Conservation (phyloP, 2,329 filamentous ascomycete genomes). For the Trichophyton schoenleinii region DNA sequence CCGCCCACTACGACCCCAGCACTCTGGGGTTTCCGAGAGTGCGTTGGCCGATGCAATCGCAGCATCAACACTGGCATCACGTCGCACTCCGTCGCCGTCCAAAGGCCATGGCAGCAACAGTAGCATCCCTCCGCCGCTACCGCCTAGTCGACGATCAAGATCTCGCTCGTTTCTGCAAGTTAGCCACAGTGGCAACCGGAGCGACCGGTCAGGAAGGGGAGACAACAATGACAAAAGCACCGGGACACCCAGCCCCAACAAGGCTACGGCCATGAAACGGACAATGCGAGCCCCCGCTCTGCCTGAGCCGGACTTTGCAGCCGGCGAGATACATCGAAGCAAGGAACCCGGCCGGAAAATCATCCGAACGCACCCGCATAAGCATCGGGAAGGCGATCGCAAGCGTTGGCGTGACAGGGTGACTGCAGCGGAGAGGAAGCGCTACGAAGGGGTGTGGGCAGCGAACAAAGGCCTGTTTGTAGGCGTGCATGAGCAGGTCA, state of each 20-base stretch:
- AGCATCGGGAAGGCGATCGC: slow-evolving; percentile 37
- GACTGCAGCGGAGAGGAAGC: slow-evolving; percentile 34
- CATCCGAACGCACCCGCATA: slow-evolving; percentile 35
- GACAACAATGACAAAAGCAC: not conserved
- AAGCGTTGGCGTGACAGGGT: slow-evolving; percentile 34
- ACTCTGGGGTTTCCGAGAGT: slow-evolving; percentile 7
- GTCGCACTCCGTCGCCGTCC: slow-evolving; percentile 28
- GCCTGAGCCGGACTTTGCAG: slow-evolving; percentile 18
- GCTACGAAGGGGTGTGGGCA: slow-evolving; percentile 41
- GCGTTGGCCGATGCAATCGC: slow-evolving; percentile 36
- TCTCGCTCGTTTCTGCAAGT: slow-evolving; percentile 18
- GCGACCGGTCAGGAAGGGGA: not conserved
- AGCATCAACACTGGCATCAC: slow-evolving; percentile 36
- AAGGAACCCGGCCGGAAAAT: slow-evolving; percentile 19
- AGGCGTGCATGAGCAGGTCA: slow-evolving; percentile 5
- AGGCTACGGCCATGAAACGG: slow-evolving; percentile 24
- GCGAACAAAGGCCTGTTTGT: slow-evolving; percentile 32
- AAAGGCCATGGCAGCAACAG: slow-evolving; percentile 12
- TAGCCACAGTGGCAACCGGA: not conserved
- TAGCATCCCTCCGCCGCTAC: slow-evolving; percentile 24
- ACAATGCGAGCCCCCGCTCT: slow-evolving; percentile 31
- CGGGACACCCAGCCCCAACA: slow-evolving; percentile 22
- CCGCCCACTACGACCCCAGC: not conserved
- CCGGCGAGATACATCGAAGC: slow-evolving; percentile 16
- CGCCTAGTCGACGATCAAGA: slow-evolving; percentile 26